These are phyloP conservation scores for Rosa lucieae DNA, from an alignment of 306 rosid genomes.

Conservation along the genomic window DNA sequence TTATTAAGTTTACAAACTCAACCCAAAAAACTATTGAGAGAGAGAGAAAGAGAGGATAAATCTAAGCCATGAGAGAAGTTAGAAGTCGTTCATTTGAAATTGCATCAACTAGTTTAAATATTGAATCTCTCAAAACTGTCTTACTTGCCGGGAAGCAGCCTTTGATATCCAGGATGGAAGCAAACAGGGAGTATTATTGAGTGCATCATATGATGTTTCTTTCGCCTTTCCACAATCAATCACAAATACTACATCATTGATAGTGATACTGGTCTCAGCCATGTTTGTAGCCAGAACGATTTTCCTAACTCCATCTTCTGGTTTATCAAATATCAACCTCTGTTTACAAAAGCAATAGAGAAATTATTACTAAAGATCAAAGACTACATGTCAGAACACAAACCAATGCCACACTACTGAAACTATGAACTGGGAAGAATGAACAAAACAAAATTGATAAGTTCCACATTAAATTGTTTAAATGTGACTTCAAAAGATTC, in stretches of 20 bases:
- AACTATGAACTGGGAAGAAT: background rate
- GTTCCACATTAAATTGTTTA: background rate
- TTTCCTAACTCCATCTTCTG: conserved; percentile 53
- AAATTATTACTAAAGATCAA: conserved; percentile 2
- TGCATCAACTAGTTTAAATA: background rate
- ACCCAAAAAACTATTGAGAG: background rate
- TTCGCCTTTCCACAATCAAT: conserved; percentile 67
- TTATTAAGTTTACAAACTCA: background rate
- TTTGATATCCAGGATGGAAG: conserved; percentile 66
- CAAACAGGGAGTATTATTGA: conserved; percentile 68
- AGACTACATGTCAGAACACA: background rate
- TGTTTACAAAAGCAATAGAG: conserved; percentile 24
- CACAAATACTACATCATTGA: conserved; percentile 61
- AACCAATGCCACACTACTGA: background rate
- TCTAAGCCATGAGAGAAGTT: background rate
- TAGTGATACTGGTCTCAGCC: conserved; percentile 70
- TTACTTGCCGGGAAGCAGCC: conserved; percentile 63
- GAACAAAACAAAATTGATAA: background rate
- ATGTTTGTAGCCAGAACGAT: conserved; percentile 65
- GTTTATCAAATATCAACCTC: conserved; percentile 56
- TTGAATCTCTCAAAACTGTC: conserved; percentile 20
- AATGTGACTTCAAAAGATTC: conserved; percentile 2
- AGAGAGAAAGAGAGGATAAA: background rate
- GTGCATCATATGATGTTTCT: conserved; percentile 65
- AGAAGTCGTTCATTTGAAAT: background rate